Conservation (phyloP, 1,139 yeast species). For the Lodderomyces pseudojiufengensis region DNA sequence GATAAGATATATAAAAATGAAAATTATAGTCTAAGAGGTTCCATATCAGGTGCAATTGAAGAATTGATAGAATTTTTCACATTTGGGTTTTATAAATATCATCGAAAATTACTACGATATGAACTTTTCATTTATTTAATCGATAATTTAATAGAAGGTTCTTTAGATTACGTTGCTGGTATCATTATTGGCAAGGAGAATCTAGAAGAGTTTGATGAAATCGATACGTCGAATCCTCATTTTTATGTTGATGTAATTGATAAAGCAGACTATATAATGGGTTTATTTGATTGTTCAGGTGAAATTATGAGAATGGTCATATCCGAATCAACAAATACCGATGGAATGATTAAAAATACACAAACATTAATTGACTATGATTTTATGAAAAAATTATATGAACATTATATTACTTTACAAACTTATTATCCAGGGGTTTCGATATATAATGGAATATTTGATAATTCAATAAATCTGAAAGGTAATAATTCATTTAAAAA, state of each 20-base stretch:
- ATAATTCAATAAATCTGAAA: constrained; percentile 15
- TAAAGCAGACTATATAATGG: constrained; percentile 34
- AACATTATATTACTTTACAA: constrained; percentile 8
- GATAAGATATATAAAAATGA: constrained; percentile 12
- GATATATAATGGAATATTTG: constrained; percentile 21
- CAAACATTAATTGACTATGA: constrained; percentile 10
- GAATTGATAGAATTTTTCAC: constrained; percentile 40
- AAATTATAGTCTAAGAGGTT: constrained; percentile 18
- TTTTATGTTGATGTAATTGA: constrained; percentile 11
- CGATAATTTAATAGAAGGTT: constrained; percentile 7
- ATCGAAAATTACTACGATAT: constrained; percentile 17
- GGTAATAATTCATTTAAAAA: constrained; percentile 18
- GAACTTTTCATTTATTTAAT: constrained; percentile 15
- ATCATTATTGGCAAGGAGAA: not conserved
- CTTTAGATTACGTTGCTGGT: not conserved
- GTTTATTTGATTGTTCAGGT: constrained; percentile 41
- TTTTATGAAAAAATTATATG: constrained; percentile 11
- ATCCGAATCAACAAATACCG: constrained; percentile 12
- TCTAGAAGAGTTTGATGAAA: too few relatives aligned
- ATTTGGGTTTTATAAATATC: constrained; percentile 26
- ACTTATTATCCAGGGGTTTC: constrained; percentile 19
- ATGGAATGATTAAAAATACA: constrained; percentile 10
- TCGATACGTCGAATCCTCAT: too few relatives aligned
- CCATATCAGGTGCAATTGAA: constrained; percentile 28
- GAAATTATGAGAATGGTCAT: constrained; percentile 34